Conservation (phyloP, 805 yeast genomes). For the Metschnikowia kunwiensis region DNA sequence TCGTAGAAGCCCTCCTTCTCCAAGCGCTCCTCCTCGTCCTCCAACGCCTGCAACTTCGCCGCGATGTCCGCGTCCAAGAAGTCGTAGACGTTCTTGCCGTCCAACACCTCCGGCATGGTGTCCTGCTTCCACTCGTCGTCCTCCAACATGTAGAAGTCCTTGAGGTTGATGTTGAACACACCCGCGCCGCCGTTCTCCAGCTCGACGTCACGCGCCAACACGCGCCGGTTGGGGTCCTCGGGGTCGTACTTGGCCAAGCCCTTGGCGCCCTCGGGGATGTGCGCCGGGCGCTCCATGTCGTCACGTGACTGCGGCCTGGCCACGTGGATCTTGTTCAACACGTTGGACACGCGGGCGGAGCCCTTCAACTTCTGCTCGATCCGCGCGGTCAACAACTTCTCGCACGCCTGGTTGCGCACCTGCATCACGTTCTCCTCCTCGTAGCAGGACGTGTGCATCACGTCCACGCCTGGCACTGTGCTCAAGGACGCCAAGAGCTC, state of each 20-base stretch:
- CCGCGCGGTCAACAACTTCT: slow-evolving; percentile 89
- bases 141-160: slow-evolving; percentile 87
- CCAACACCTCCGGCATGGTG: slow-evolving; percentile 92
- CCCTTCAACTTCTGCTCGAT: slow-evolving; percentile 96
- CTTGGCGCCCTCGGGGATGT: slow-evolving; percentile 75
- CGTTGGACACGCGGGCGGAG: slow-evolving; percentile 81
- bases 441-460: slow-evolving; percentile 89
- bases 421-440: slow-evolving; percentile 93
- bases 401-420: slow-evolving; percentile 96
- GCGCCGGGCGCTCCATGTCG: slow-evolving; percentile 73
- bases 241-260: slow-evolving; percentile 63
- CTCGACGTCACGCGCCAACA: slow-evolving; percentile 84
- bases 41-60: slow-evolving; percentile 88
- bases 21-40: slow-evolving; percentile 93
- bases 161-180: slow-evolving; percentile 89
- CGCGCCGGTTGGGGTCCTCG: slow-evolving; percentile 78
- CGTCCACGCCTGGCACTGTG: slow-evolving; percentile 77
- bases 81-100: slow-evolving; percentile 96
- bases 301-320: slow-evolving; percentile 88
- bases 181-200: slow-evolving; percentile 98
- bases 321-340: slow-evolving; percentile 92
- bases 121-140: slow-evolving; percentile 98
- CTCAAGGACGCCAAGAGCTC: slow-evolving; percentile 63
- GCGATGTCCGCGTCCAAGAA: slow-evolving; percentile 95
- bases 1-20: slow-evolving; percentile 95